These are phyloP conservation scores for Gracilaria vermiculophylla DNA, from an alignment of 23 red algal species.

Conservation along the genomic window DNA sequence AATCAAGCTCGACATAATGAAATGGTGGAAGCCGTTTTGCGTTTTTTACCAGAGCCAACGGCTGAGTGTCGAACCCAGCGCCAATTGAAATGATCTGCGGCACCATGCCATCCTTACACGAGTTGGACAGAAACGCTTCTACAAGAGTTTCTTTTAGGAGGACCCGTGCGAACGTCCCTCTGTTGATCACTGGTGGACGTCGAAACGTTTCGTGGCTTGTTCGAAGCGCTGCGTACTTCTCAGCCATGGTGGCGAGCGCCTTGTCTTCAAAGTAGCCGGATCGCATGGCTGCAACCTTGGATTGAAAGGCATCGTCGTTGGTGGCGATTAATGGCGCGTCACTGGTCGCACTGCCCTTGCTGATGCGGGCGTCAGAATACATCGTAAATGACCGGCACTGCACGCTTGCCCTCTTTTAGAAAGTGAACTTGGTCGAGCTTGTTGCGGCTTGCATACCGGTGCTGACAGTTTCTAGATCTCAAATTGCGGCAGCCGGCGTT, in stretches of 20 bases:
- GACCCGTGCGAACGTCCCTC: slow-evolving; percentile 65
- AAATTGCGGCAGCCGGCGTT: too few relatives aligned
- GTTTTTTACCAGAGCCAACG: slow-evolving; percentile 36
- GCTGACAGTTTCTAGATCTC: too few relatives aligned
- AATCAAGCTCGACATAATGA: slow-evolving; percentile 78
- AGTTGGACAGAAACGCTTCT: slow-evolving; percentile 19
- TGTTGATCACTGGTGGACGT: slow-evolving; percentile 71
- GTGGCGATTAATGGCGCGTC: slow-evolving; percentile 45
- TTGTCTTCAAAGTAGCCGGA: slow-evolving; percentile 49
- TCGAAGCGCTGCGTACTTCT: not conserved
- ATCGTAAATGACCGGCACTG: not conserved
- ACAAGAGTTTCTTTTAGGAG: slow-evolving; percentile 30
- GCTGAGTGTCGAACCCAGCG: slow-evolving; percentile 71
- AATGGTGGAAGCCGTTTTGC: not conserved
- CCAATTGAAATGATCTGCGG: slow-evolving; percentile 72
- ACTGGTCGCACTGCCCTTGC: not conserved
- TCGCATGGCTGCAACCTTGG: slow-evolving; percentile 62
- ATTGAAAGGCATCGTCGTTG: slow-evolving; percentile 75
- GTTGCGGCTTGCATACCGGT: too few relatives aligned
- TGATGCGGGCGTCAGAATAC: not conserved
- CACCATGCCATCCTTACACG: not conserved
- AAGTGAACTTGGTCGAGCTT: too few relatives aligned
- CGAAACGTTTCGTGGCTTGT: not conserved
- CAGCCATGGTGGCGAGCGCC: not conserved
- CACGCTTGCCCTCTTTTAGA: not conserved